Evolutionary conservation across 2,329 filamentous ascomycete species (phyloP), one percentile per base, ranked within the genome.

Genomic region (Hymenoscyphus albidus): DNA sequence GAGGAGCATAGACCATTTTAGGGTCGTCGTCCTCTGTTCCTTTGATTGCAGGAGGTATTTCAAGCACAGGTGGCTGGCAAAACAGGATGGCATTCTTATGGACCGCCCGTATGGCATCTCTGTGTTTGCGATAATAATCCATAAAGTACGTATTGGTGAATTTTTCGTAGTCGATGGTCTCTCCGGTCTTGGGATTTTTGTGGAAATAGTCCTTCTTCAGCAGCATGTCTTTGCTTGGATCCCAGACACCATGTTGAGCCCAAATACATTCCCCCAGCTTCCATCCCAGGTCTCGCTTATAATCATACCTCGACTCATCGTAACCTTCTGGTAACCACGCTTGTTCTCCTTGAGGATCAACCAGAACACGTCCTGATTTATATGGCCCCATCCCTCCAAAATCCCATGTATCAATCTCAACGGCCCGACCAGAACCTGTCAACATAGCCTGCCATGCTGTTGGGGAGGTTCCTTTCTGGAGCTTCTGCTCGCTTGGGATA

Each of bases 191-290:
- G 0, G 93, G 93, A 67, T 91, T 87, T 71, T 88, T 91, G 9
- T 87, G 83, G 73, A 99, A 99, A 77, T 98, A 97, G 75, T 96
- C 87, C 72, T 93, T 96, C 70, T 85, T 86, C 64, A 97, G 77
- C 5, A 99, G 79, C 0, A 84, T 86, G 74, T 97, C 93, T 1
- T 85, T 90, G 3, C 81, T 79, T 5, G 90, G 88, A 74, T 99
- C 92, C 95, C 95, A 99, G 5, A 99, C 87, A 1, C 93, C 94
- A 76, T 99, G 93, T 74, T 97, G 94, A 3, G 95, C 94, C 95
- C 95, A 99, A 51, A 99, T 77, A 73, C 95, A 98, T 77, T 96
- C 87, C n/a, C 95, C 95, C 18, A 99, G 80, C 76, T 89, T 93
- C 95, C 95, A 99, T 7, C 83, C 88, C 0, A 90, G 84, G 73